phyloP scores from a whole-genome alignment of 106 monocot genomes.

The Hemerocallis citrina region DNA sequence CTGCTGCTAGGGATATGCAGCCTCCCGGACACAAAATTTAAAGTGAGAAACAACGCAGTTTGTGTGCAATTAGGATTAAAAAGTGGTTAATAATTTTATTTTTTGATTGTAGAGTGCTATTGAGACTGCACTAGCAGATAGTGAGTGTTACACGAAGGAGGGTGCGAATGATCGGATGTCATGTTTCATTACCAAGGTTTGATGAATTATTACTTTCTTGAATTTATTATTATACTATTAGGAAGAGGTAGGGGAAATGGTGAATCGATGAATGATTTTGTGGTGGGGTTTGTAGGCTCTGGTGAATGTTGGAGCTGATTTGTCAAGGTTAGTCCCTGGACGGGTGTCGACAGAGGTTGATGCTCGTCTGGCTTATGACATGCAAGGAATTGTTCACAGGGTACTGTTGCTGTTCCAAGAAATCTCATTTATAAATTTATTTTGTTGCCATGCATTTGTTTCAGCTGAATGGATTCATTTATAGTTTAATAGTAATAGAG shows the following conservation, averaged over 20 bases:
- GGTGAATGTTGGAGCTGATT: constrained; percentile 81
- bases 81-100: not conserved
- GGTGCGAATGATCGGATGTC: constrained; percentile 25
- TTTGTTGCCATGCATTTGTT: too few relatives aligned
- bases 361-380: constrained; percentile 77
- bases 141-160: constrained; percentile 43
- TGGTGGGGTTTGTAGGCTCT: constrained; percentile 39
- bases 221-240: not conserved
- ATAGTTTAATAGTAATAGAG: too few relatives aligned
- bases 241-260: too few relatives aligned
- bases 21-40: constrained; percentile 74
- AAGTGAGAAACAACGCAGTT: constrained; percentile 15
- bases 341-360: constrained; percentile 81
- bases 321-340: constrained; percentile 67
- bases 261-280: too few relatives aligned
- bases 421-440: too few relatives aligned
- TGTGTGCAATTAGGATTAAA: not conserved
- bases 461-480: too few relatives aligned
- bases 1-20: constrained; percentile 57
- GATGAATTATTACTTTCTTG: not conserved
- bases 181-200: constrained; percentile 67
- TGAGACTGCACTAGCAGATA: constrained; percentile 66
- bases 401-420: too few relatives aligned
- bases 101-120: constrained; percentile 43
- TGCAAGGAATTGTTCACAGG: constrained; percentile 48